Evolutionary conservation across 2,329 filamentous ascomycete genomes (phyloP), one percentile per base, ranked within the genome.

Genomic region (Neoscytalidium dimidiatum): DNA sequence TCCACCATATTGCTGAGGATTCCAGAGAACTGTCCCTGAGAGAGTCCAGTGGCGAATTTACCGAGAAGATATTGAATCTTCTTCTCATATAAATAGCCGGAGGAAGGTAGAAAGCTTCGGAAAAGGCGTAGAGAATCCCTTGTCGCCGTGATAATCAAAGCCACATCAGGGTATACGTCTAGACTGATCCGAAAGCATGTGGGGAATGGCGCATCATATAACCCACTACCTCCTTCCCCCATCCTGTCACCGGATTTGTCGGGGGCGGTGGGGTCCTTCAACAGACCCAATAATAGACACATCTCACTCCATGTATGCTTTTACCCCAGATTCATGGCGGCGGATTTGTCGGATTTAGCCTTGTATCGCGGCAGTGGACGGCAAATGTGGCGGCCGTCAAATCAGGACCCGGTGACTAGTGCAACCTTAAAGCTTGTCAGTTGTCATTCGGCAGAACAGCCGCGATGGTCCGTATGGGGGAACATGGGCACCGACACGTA

Each of bases 271-370:
- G 56, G 11, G 41, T 11, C 9, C 9, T 21, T 28, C 11, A 4
- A 46, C 33, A 46, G 1, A 23, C 26, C 56, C 38, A 60, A 31
- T 19, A 31, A 46, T 33, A 60, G 56, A 13, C 38, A 60, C 9
- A 21, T 6, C 29, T 52, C 17, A 58, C 41, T 41, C 41, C 56
- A 60, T 26, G 41, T 19, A 46, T 60, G 21, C 41, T 46, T 29
- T 44, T 60, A 60, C 56, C 41, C 56, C 56, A 60, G 56, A 48
- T 60, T 48, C 26, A n/a, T 44, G n/a, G n/a, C 23, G 35, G 26
- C 56, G 56, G 56, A 60, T 60, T 60, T 60, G 56, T 60, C 56
- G 56, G 56, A 60, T 60, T 60, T 60, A 60, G 56, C 28, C 56
- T 46, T 46, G 35, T 5, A 29, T 9, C 13, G 6, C 41, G 56